Evolutionary conservation across 805 yeast genomes (phyloP).

Genomic region (Maudiozyma pseudohumilis): DNA sequence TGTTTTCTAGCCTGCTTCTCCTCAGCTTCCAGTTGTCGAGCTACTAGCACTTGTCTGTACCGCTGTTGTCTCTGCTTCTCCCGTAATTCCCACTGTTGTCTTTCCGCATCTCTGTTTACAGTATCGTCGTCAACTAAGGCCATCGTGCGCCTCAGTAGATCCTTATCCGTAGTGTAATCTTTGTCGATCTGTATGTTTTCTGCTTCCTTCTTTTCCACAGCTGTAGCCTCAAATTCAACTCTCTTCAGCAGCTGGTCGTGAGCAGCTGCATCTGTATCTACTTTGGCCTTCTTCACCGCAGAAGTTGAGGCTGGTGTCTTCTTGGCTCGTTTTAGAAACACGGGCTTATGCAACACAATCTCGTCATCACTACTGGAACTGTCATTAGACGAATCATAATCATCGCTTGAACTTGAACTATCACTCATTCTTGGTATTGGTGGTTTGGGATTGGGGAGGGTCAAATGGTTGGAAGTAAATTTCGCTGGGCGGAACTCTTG

Average conservation of each 20-base stretch:
- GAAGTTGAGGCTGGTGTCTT: neutral
- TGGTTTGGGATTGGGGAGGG: no score
- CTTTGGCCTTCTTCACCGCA: neutral
- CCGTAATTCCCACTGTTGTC: conserved; percentile 17
- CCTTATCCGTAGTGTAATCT: conserved; percentile 21
- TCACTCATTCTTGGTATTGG: no score
- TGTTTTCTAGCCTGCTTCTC: conserved; percentile 18
- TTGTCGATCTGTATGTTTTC: conserved; percentile 6
- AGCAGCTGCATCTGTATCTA: neutral
- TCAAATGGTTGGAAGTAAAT: no score
- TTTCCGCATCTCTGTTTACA: conserved; percentile 17
- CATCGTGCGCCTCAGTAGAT: conserved; percentile 14
- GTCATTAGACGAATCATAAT: neutral
- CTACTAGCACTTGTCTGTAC: conserved; percentile 15
- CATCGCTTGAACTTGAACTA: neutral
- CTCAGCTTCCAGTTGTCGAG: conserved; percentile 22
- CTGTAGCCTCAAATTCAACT: conserved; percentile 10
- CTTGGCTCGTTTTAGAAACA: conserved; percentile 11
- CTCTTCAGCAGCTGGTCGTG: conserved; percentile 8
- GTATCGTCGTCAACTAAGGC: conserved; percentile 22
- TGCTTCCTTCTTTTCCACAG: conserved; percentile 7
- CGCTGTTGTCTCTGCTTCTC: conserved; percentile 13
- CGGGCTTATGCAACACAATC: conserved; percentile 20
- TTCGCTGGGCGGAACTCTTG: no score
- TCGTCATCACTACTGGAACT: conserved; percentile 11